These are phyloP conservation scores for Leptographium wingfieldii DNA, from an alignment of 2,329 filamentous ascomycete species.

Conservation along the genomic window DNA sequence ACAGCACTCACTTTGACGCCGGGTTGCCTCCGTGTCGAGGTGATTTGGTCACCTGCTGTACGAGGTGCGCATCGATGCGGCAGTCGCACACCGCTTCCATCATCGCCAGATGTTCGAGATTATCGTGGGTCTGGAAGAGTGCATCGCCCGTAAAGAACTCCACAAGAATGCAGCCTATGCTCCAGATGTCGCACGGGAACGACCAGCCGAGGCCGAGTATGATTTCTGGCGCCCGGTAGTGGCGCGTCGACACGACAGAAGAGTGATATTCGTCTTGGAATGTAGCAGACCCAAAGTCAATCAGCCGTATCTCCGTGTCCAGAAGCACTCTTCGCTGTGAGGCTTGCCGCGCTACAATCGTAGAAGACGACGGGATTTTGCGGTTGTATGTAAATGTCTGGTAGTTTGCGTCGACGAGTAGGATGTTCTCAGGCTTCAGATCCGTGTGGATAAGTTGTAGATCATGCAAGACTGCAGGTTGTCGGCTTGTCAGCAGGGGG, in stretches of 20 bases:
- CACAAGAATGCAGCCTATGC: constrained; percentile 59
- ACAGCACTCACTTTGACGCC: constrained; percentile 44
- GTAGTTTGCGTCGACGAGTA: constrained; percentile 51
- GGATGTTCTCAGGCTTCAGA: constrained; percentile 58
- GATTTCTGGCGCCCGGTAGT: constrained; percentile 59
- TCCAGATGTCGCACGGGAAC: constrained; percentile 62
- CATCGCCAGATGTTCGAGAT: constrained; percentile 62
- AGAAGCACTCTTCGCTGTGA: constrained; percentile 52
- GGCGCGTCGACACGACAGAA: constrained; percentile 56
- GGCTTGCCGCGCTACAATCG: constrained; percentile 45
- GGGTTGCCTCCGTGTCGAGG: constrained; percentile 45
- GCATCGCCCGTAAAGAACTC: constrained; percentile 62
- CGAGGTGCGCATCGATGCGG: constrained; percentile 45
- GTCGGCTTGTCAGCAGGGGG: not conserved
- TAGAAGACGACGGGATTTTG: constrained; percentile 55
- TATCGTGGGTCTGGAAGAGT: constrained; percentile 60
- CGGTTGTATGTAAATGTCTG: constrained; percentile 61
- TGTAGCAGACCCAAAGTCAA: constrained; percentile 60
- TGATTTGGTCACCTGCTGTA: constrained; percentile 44
- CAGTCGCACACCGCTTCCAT: constrained; percentile 56
- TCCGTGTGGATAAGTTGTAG: constrained; percentile 93
- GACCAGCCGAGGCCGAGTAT: constrained; percentile 61
- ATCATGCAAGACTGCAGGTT: constrained; percentile 74
- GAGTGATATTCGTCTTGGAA: constrained; percentile 65
- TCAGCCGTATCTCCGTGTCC: constrained; percentile 56